Evolutionary conservation across 2,329 filamentous ascomycete species (phyloP).

Genomic region (Fusarium setosum): DNA sequence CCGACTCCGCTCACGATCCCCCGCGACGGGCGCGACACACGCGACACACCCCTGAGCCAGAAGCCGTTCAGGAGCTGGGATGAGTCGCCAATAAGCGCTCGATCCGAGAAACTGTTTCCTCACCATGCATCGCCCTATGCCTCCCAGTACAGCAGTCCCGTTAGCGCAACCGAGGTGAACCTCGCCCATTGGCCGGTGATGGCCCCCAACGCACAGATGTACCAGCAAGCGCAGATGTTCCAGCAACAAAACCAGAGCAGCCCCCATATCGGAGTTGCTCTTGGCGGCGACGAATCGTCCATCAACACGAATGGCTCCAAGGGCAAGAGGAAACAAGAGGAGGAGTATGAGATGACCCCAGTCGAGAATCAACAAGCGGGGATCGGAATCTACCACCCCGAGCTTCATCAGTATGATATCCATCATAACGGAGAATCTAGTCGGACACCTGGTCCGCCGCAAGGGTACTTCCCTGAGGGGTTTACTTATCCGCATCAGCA

Average conservation of each 20-base stretch:
- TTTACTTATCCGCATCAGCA: not conserved
- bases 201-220: constrained; percentile 14
- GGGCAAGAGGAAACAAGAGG: constrained; percentile 44
- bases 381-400: constrained; percentile 18
- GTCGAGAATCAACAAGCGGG: constrained; percentile 51
- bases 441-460: not conserved
- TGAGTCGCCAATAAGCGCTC: constrained; percentile 61
- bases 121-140: constrained; percentile 70
- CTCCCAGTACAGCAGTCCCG: constrained; percentile 69
- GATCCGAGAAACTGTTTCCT: constrained; percentile 52
- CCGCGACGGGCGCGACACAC: constrained; percentile 32
- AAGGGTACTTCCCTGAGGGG: constrained; percentile 19
- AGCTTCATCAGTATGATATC: not conserved
- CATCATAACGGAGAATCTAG: constrained; percentile 10
- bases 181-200: constrained; percentile 32
- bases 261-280: constrained; percentile 16
- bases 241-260: constrained; percentile 14
- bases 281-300: constrained; percentile 25
- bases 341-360: constrained; percentile 62
- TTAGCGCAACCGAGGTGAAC: constrained; percentile 55
- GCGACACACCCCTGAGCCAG: constrained; percentile 64
- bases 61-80: constrained; percentile 64
- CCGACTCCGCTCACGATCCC: constrained; percentile 46
- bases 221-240: constrained; percentile 2
- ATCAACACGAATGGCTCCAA: constrained; percentile 17